Percentiles rank a stretch among this genome's conserved stretches.
These are phyloP conservation scores for Periconia digitata DNA, from an alignment of 2,329 filamentous ascomycete species.

Conservation along the genomic window DNA sequence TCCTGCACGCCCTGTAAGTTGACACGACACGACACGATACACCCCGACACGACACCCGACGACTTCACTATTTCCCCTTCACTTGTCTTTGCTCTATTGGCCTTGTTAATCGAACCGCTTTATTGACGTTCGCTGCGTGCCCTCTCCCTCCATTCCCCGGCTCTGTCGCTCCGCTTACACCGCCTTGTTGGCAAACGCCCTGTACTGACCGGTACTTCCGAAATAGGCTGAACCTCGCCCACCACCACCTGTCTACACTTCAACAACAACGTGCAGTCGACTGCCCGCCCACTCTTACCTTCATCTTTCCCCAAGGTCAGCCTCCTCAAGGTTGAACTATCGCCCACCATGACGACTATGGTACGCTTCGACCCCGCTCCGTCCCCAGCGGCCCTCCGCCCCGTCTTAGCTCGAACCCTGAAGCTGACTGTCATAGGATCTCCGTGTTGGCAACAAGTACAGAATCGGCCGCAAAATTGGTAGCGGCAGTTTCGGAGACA, in stretches of 20 bases:
- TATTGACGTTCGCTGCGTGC: constrained; percentile 18
- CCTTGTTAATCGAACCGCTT: constrained; percentile 15
- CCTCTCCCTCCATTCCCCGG: constrained; percentile 22
- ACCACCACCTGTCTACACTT: constrained; percentile 17
- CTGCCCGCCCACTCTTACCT: constrained; percentile 19
- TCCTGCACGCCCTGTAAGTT: constrained; percentile 42
- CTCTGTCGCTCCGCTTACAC: constrained; percentile 41
- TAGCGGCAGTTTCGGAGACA: constrained; percentile 95
- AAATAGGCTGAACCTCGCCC: constrained; percentile 41
- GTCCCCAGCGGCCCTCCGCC: constrained; percentile 11
- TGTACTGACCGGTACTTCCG: constrained; percentile 43
- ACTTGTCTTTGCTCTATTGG: constrained; percentile 5
- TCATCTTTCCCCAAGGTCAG: constrained; percentile 27
- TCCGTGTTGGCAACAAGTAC: constrained; percentile 99
- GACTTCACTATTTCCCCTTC: constrained; percentile 17
- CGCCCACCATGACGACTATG: constrained; percentile 63
- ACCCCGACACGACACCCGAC: constrained; percentile 27
- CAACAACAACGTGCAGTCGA: constrained; percentile 7
- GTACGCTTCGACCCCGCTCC: constrained; percentile 50
- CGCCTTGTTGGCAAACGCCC: constrained; percentile 46
- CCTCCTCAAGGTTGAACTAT: constrained; percentile 37
- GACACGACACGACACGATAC: no score
- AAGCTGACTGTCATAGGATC: constrained; percentile 66
- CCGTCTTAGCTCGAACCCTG: constrained; percentile 9
- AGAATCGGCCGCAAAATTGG: constrained; percentile 99